A percentile compares a stretch with the other conserved stretches of the same genome.
Conservation (phyloP, 1,284 basidiomycete genomes). For the Volvariella surrecta region DNA sequence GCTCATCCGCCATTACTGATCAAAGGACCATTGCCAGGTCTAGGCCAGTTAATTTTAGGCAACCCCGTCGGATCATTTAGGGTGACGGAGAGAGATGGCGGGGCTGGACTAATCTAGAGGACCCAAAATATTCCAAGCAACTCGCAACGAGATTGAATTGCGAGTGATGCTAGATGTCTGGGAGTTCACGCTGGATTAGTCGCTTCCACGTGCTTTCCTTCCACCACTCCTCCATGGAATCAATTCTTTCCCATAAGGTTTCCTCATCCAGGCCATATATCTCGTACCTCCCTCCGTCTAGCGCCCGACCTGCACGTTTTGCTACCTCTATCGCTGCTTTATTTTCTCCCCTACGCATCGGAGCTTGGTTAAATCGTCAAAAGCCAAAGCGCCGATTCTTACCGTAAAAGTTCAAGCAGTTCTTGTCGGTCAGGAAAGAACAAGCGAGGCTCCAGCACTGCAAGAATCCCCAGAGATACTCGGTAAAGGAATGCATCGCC, state of each 20-base stretch:
- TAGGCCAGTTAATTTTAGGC: no score
- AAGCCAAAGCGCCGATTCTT: slow-evolving; percentile 16
- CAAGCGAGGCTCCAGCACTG: slow-evolving; percentile 77
- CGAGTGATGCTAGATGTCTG: slow-evolving; percentile 51
- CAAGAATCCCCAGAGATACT: slow-evolving; percentile 75
- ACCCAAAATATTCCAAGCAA: no score
- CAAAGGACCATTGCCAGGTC: no score
- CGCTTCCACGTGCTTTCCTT: slow-evolving; percentile 85
- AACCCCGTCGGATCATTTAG: background rate
- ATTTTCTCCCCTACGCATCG: slow-evolving; percentile 64
- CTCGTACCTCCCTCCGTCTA: slow-evolving; percentile 76
- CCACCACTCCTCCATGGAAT: slow-evolving; percentile 87
- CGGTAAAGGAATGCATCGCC: slow-evolving; percentile 86
- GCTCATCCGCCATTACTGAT: no score
- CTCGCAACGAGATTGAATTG: no score
- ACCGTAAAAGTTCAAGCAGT: slow-evolving; percentile 65
- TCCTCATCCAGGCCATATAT: slow-evolving; percentile 86
- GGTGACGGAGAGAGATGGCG: background rate
- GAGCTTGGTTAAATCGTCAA: background rate
- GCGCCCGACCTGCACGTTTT: slow-evolving; percentile 48
- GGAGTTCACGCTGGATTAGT: slow-evolving; percentile 79
- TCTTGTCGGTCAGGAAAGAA: slow-evolving; percentile 80
- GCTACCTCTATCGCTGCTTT: slow-evolving; percentile 78
- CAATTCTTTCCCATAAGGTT: slow-evolving; percentile 69
- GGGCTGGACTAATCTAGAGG: no score